Conservation (phyloP, 83 land plant species). For the Picea abies region DNA sequence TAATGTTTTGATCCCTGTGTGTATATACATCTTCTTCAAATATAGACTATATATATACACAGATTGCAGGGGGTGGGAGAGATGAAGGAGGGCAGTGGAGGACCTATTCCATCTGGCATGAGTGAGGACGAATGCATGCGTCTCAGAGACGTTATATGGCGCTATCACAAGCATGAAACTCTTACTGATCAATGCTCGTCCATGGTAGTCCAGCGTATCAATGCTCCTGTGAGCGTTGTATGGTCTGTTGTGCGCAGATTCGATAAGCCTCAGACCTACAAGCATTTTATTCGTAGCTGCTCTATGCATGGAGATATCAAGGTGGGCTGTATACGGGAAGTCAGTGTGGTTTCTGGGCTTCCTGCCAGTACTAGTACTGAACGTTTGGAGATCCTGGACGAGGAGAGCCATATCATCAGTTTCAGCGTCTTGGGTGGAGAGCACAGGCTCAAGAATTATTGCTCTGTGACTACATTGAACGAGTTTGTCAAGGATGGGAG, state of each 20-base stretch:
- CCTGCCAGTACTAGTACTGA: conserved; percentile 29
- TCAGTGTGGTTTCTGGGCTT: conserved; percentile 25
- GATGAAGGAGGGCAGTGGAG: background rate
- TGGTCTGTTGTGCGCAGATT: conserved; percentile 60
- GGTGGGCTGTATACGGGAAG: conserved; percentile 31
- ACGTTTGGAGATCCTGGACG: conserved; percentile 33
- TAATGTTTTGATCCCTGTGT: too few species aligned
- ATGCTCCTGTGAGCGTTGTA: conserved; percentile 44
- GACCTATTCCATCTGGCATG: background rate
- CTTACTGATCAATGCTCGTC: conserved; percentile 37
- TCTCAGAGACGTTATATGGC: background rate
- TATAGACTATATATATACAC: too few species aligned
- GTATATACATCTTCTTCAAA: too few species aligned
- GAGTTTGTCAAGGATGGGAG: conserved; percentile 16
- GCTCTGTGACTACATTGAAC: conserved; percentile 25
- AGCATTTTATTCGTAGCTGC: conserved; percentile 36
- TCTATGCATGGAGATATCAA: conserved; percentile 16
- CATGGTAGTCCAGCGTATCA: conserved; percentile 31
- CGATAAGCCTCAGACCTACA: conserved; percentile 51
- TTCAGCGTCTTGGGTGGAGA: conserved; percentile 30
- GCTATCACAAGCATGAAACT: conserved; percentile 5
- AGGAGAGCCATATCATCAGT: conserved; percentile 29
- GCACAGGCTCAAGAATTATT: conserved; percentile 27
- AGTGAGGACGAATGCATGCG: background rate
- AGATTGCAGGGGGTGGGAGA: background rate